Evolutionary conservation across 1,284 basidiomycete species (phyloP).

Genomic region (Lentinula novae-zelandiae): DNA sequence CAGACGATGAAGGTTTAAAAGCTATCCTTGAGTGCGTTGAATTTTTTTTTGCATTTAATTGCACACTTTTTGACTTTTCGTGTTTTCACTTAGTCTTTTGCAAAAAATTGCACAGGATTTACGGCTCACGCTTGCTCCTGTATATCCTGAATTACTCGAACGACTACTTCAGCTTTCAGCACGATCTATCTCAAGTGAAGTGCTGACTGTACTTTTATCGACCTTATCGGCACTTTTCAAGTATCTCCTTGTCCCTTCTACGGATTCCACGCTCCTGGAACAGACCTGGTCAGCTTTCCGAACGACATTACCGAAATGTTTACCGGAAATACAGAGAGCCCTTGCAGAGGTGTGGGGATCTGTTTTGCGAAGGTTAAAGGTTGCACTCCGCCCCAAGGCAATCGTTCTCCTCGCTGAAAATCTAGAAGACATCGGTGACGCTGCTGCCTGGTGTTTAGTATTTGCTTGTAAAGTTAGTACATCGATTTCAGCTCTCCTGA

Average conservation of each 20-base stretch:
- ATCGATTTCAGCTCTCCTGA: background rate
- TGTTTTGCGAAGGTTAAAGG: constrained; percentile 60
- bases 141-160: constrained; percentile 51
- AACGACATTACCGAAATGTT: constrained; percentile 50
- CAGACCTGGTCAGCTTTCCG: constrained; percentile 56
- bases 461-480: constrained; percentile 67
- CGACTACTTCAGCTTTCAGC: constrained; percentile 56
- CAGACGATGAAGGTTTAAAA: constrained; percentile 67
- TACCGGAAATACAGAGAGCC: constrained; percentile 65
- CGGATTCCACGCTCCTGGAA: constrained; percentile 44
- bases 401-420: constrained; percentile 45
- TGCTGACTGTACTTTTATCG: constrained; percentile 60
- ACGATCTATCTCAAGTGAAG: constrained; percentile 51
- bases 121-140: constrained; percentile 61
- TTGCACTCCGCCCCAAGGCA: constrained; percentile 45
- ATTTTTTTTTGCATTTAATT: background rate
- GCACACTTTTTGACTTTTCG: constrained; percentile 16
- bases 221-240: constrained; percentile 67
- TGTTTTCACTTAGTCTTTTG: constrained; percentile 46
- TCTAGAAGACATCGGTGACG: constrained; percentile 48
- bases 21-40: constrained; percentile 69
- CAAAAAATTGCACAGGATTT: constrained; percentile 76
- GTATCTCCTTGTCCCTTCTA: constrained; percentile 61
- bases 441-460: constrained; percentile 64
- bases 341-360: constrained; percentile 79